These are phyloP conservation scores for Tetrapyrgos nigripes DNA, from an alignment of 1,284 basidiomycete species.

Conservation along the genomic window DNA sequence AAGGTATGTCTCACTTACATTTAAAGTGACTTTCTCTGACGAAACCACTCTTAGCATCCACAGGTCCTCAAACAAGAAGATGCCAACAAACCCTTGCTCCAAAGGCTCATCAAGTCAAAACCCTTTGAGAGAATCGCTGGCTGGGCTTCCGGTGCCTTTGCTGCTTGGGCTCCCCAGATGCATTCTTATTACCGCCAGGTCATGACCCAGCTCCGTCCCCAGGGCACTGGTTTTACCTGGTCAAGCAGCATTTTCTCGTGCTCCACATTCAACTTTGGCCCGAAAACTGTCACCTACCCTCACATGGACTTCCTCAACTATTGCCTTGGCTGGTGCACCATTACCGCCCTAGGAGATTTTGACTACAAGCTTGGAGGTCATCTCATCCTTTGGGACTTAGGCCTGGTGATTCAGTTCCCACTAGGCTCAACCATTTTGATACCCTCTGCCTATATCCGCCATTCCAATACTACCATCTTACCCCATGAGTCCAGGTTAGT, in stretches of 20 bases:
- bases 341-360: conserved; percentile 6
- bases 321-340: conserved; percentile 9
- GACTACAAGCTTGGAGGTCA: conserved; percentile 7
- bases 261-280: conserved; percentile 11
- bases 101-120: not conserved
- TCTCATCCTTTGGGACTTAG: conserved; percentile 11
- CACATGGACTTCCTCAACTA: conserved; percentile 11
- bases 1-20: not conserved
- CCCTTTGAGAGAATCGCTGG: not conserved
- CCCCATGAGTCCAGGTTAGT: not conserved
- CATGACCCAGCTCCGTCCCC: not conserved
- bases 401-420: conserved; percentile 11
- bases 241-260: conserved; percentile 3
- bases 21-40: not conserved
- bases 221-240: not conserved
- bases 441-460: conserved; percentile 5
- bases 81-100: not conserved
- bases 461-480: conserved; percentile 7
- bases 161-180: not conserved
- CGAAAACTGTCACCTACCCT: not conserved
- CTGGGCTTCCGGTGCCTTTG: not conserved
- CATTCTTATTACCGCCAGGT: not conserved
- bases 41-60: not conserved
- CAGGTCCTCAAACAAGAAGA: not conserved
- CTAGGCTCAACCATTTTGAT: conserved; percentile 12